Evolutionary conservation across 2,329 filamentous ascomycete species (phyloP).

Genomic region (Fonsecaea nubica): DNA sequence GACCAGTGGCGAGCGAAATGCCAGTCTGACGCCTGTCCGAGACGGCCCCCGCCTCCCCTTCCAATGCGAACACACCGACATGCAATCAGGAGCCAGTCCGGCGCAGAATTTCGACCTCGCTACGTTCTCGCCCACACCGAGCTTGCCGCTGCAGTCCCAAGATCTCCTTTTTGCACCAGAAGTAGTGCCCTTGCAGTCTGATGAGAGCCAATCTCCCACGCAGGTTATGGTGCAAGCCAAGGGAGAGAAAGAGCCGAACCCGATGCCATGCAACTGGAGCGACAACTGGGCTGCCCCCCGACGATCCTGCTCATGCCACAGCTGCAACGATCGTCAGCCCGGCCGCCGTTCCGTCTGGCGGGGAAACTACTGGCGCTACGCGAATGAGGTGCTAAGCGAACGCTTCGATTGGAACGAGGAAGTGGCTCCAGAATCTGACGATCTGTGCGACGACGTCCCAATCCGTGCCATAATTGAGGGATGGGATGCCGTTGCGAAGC

Average conservation of each 20-base stretch:
- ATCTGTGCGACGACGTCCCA: conserved; percentile 35
- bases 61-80: conserved; percentile 7
- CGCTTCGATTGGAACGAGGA: conserved; percentile 32
- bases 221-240: conserved; percentile 29
- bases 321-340: conserved; percentile 13
- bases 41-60: conserved; percentile 16
- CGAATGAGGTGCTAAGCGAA: conserved; percentile 36
- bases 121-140: conserved; percentile 28
- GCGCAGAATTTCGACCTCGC: conserved; percentile 29
- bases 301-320: conserved; percentile 26
- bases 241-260: conserved; percentile 10
- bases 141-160: conserved; percentile 13
- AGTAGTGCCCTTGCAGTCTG: conserved; percentile 27
- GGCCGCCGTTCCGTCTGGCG: conserved; percentile 26
- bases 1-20: conserved; percentile 17
- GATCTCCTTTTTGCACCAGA: conserved; percentile 28
- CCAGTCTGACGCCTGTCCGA: conserved; percentile 18
- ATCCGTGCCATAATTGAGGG: conserved; percentile 37
- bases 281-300: conserved; percentile 26
- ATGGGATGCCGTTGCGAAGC: conserved; percentile 37
- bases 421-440: conserved; percentile 26
- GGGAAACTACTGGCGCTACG: conserved; percentile 38
- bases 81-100: conserved; percentile 5
- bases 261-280: conserved; percentile 21
- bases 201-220: conserved; percentile 15